A percentile compares a stretch with the other conserved stretches of the same genome.
Evolutionary conservation across 2,329 filamentous ascomycete species (phyloP).

Genomic region (Colletotrichum sp.): DNA sequence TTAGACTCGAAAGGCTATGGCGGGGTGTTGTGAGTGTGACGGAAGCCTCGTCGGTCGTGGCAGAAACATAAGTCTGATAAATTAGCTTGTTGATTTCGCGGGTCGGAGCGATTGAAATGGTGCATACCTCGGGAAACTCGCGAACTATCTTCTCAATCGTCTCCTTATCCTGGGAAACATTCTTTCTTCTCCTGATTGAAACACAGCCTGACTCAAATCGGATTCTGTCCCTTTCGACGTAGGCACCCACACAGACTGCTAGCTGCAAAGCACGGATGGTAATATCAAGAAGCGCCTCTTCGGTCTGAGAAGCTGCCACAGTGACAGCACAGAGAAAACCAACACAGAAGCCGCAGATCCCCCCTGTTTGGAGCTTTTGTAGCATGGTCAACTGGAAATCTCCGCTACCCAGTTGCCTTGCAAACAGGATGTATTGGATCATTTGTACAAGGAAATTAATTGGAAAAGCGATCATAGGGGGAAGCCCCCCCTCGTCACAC

Average conservation of each 20-base stretch:
- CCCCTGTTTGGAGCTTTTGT: background rate
- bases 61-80: background rate
- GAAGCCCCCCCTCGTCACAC: background rate
- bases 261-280: constrained; percentile 42
- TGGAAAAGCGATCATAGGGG: background rate
- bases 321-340: constrained; percentile 43
- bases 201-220: constrained; percentile 24
- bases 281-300: constrained; percentile 34
- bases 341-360: constrained; percentile 39
- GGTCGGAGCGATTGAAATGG: background rate
- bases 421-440: background rate
- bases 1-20: background rate
- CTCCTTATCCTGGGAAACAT: background rate
- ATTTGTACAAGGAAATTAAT: background rate
- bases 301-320: constrained; percentile 32
- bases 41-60: background rate
- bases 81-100: background rate
- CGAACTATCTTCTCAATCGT: background rate
- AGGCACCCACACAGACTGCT: constrained; percentile 39
- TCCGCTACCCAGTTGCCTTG: background rate
- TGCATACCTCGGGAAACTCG: background rate
- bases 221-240: constrained; percentile 39
- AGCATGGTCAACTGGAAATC: background rate
- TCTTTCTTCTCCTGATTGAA: background rate
- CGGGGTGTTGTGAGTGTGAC: background rate